Evolutionary conservation across 1,284 basidiomycete genomes (phyloP), one percentile per base, ranked within the genome.

Genomic region (Irpex sp.): DNA sequence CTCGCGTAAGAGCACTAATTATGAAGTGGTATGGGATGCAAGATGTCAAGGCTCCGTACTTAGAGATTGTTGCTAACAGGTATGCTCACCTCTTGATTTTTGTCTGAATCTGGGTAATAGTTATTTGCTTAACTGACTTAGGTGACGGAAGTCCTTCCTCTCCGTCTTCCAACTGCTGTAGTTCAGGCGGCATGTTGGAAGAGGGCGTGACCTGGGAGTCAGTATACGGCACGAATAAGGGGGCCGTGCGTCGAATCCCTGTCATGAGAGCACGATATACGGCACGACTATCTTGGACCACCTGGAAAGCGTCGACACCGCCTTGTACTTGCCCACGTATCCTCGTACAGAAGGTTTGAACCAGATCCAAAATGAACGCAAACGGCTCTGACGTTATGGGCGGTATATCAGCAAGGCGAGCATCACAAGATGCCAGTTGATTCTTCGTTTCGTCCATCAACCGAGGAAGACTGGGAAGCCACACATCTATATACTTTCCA

Each of bases 1-100:
- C 82, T 78, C 82, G 83, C 3, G 71, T 73, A 7, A 75, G 75
- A 9, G 77, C 77, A 5, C 82, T 83, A 58, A 21, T 28, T 28
- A 28, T 28, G 28, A 28, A 28, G 28, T n/a, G 18, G 16, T 18
- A 9, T 49, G 9, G 48, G n/a, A n/a, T 16, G 16, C 28, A 4
- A 10, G 14, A 42, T 42, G 37, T 45, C 7, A 21, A 7, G 52
- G 33, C 36, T 33, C 8, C 10, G 18, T 16, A 33, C 10, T 37
- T 33, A 16, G 7, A 45, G 12, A 47, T 58, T 7, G 37, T 19
- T 1, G 52, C 18, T 36, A 19, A 55, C 28, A 37, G 8, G 16
- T 10, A 23, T 10, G 61, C 62, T 18, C 35, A 71, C 69, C 45
- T 35, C 21, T 63, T 35, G 49, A 73, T 71, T 36, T 65, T 66